Base-by-base conservation (phyloP, 352 stramenopile species). In the Aphanomyces invadans region DNA sequence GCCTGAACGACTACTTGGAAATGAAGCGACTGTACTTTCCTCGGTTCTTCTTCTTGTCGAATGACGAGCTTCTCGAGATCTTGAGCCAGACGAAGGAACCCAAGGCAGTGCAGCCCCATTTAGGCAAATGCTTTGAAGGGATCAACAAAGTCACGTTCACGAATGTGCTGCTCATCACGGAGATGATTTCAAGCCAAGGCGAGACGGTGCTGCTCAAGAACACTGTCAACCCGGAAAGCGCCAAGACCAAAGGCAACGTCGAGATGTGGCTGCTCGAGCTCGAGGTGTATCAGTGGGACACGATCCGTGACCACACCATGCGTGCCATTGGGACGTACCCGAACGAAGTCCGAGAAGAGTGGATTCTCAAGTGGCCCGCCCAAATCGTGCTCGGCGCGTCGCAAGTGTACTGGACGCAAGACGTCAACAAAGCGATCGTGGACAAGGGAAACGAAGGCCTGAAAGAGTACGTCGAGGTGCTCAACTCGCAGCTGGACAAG, bases 11-110 rank as follows among this genome's bases (percentile, higher is more conserved):
- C 71, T 97, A 97, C 70, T 65, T 97, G 5, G 90, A 97, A 74
- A 96, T 95, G 78, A 97, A 97, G 75, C 80, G 91, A 1, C 66
- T 97, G 26, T 90, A 95, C 67, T 85, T 97, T 88, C 90, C 91
- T 7, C 81, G 91, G n/a, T 97, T 97, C 61, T 97, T 97, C 79
- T 97, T 97, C 76, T 69, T 97, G 1, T 97, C 90, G 10, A 97
- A 97, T 69, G 91, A 97, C 67, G 90, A 97, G 65, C 63, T 97
- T 67, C 78, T 97, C 4, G 90, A 97, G 71, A 97, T 97, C 56
- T 74, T 97, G 1, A 94, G 86, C 0, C 88, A 98, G 70, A 97
- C 92, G 1, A 98, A 97, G 67, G 91, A 98, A 48, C 90, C 92
- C 4, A 88, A 89, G 32, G 89, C 89, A 19, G 90, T 97, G 25